phyloP scores from a whole-genome alignment of 129 eudicot species.

The Lonicera japonica region DNA sequence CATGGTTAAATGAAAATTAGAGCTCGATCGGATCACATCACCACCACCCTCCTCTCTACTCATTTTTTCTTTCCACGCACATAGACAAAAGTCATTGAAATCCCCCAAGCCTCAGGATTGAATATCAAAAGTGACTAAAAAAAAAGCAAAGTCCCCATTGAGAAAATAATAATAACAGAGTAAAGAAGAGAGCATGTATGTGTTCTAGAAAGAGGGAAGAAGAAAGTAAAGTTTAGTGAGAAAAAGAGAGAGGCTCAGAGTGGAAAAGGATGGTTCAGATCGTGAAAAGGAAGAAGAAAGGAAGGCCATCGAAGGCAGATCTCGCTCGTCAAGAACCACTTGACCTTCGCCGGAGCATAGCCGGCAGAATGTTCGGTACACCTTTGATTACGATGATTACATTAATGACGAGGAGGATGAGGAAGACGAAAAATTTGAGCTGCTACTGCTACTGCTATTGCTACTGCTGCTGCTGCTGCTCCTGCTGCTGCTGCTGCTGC shows the following conservation, averaged over 20 bases:
- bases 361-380: conserved; percentile 74
- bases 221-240: conserved; percentile 11
- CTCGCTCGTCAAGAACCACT: conserved; percentile 33
- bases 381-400: conserved; percentile 71
- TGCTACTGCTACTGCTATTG: too few relatives aligned
- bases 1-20: too few relatives aligned
- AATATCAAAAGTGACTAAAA: conserved; percentile 7
- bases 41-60: too few relatives aligned
- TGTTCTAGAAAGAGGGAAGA: conserved; percentile 6
- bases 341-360: conserved; percentile 64
- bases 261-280: conserved; percentile 73
- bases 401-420: conserved; percentile 54
- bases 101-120: conserved; percentile 31
- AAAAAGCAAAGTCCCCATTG: conserved; percentile 13
- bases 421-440: too few relatives aligned
- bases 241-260: conserved; percentile 22
- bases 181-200: conserved; percentile 39
- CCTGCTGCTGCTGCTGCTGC: too few relatives aligned
- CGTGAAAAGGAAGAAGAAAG: conserved; percentile 78
- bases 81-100: conserved; percentile 14
- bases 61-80: background rate
- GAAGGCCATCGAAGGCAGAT: conserved; percentile 87
- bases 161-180: conserved; percentile 37
- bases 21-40: too few relatives aligned
- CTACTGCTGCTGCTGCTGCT: conserved; percentile 36